Percentiles rank a stretch among this genome's conserved stretches.
These are phyloP conservation scores for Gastrodia elata DNA, from an alignment of 106 monocot species.

Conservation along the genomic window DNA sequence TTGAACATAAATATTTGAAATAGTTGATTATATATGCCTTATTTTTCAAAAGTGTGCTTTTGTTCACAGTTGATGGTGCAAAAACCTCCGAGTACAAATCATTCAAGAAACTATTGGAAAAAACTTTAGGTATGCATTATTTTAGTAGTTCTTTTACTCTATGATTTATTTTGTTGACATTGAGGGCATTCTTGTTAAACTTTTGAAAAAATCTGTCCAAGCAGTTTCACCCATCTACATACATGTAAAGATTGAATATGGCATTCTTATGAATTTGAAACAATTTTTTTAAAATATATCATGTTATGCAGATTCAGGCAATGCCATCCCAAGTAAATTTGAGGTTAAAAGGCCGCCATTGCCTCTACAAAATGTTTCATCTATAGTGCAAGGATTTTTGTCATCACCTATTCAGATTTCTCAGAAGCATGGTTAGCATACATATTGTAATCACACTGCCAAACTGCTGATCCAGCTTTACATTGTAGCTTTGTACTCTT, in stretches of 20 bases:
- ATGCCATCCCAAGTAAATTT: background rate
- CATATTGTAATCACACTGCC: background rate
- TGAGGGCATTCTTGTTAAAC: background rate
- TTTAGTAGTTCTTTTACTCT: background rate
- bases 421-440: constrained; percentile 10
- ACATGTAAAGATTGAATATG: background rate
- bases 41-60: too few species aligned
- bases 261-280: background rate
- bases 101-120: constrained; percentile 13
- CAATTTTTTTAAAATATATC: background rate
- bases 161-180: background rate
- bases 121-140: constrained; percentile 1
- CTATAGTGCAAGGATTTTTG: constrained; percentile 6
- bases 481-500: background rate
- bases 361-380: constrained; percentile 6
- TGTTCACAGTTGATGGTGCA: constrained; percentile 11
- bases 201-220: background rate
- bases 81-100: constrained; percentile 24
- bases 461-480: background rate
- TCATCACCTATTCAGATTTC: constrained; percentile 3
- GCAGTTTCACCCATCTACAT: background rate
- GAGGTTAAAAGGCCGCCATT: background rate
- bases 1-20: too few species aligned
- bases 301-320: constrained; percentile 11
- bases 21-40: too few species aligned